These are phyloP conservation scores for Poa annua DNA, from an alignment of 176 grass and related monocot genomes.

Conservation along the genomic window DNA sequence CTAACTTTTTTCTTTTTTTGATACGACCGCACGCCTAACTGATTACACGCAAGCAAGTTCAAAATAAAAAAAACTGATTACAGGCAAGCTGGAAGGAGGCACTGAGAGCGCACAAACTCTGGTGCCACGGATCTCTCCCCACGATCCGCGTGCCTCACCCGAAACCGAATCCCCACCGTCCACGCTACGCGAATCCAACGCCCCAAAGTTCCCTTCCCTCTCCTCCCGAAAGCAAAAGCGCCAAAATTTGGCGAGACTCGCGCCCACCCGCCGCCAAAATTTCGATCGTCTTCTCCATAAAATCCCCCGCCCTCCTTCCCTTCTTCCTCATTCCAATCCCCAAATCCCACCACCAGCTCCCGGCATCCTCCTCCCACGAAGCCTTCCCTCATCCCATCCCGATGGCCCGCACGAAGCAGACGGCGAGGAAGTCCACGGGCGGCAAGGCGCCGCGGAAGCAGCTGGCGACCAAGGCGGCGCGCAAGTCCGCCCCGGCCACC, in stretches of 20 bases:
- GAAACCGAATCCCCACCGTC: not conserved
- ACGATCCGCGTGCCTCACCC: not conserved
- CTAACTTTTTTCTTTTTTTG: no score
- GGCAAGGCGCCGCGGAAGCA: slow-evolving; percentile 75
- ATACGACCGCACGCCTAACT: no score
- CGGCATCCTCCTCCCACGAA: no score
- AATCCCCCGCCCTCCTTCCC: not conserved
- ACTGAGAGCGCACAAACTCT: not conserved
- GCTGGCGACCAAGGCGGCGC: slow-evolving; percentile 64
- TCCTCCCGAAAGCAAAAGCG: not conserved
- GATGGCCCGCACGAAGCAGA: slow-evolving; percentile 82
- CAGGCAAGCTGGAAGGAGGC: not conserved
- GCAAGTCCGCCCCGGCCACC: slow-evolving; percentile 68
- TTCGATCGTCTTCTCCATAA: not conserved
- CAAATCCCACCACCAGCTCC: not conserved
- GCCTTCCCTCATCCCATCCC: not conserved
- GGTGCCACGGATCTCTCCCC: not conserved
- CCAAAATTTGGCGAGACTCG: not conserved
- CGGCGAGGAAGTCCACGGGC: slow-evolving; percentile 66
- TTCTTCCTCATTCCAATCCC: not conserved
- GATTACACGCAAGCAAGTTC: no score
- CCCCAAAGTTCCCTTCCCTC: not conserved
- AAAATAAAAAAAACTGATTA: no score
- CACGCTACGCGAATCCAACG: not conserved
- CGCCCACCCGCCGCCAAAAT: not conserved